Evolutionary conservation across 805 yeast species (phyloP).

Genomic region (Tetrapisispora nanseiensis): DNA sequence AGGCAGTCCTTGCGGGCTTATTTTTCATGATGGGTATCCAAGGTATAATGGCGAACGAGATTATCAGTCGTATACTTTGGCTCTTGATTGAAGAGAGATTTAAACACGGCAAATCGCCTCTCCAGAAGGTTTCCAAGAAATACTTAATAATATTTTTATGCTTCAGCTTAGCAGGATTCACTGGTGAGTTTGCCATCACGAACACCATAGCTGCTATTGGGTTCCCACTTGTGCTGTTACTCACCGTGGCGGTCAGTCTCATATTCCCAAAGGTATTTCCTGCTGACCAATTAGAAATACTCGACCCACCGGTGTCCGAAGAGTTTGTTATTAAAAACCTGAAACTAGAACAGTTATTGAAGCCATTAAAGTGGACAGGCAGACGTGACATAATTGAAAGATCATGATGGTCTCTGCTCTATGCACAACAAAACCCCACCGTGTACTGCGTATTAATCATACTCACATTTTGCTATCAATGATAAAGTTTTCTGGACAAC

Average conservation of each 20-base stretch:
- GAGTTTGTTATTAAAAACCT: constrained; percentile 43
- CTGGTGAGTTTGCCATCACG: constrained; percentile 76
- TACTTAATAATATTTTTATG: constrained; percentile 43
- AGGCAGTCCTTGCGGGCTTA: constrained; percentile 84
- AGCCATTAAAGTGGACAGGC: neutral
- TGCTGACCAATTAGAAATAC: constrained; percentile 42
- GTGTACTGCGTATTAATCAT: too few relatives aligned
- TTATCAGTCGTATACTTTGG: constrained; percentile 53
- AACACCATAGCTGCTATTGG: constrained; percentile 88
- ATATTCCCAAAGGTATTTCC: constrained; percentile 58
- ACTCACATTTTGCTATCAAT: too few relatives aligned
- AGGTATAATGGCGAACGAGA: constrained; percentile 59
- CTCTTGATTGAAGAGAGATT: constrained; percentile 49
- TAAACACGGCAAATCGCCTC: constrained; percentile 23
- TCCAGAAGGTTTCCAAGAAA: constrained; percentile 27
- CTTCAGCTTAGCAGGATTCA: constrained; percentile 58
- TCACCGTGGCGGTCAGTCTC: constrained; percentile 53
- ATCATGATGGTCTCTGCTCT: too few relatives aligned
- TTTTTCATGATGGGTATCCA: constrained; percentile 89
- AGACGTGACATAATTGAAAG: too few relatives aligned
- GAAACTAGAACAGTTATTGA: constrained; percentile 12
- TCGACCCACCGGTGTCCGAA: constrained; percentile 62
- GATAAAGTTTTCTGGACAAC: too few relatives aligned
- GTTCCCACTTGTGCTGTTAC: constrained; percentile 74
- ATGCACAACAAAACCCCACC: too few relatives aligned